Evolutionary conservation across 352 stramenopile genomes (phyloP), one percentile per base, ranked within the genome.

Genomic region (Phytophthora podocarpi): DNA sequence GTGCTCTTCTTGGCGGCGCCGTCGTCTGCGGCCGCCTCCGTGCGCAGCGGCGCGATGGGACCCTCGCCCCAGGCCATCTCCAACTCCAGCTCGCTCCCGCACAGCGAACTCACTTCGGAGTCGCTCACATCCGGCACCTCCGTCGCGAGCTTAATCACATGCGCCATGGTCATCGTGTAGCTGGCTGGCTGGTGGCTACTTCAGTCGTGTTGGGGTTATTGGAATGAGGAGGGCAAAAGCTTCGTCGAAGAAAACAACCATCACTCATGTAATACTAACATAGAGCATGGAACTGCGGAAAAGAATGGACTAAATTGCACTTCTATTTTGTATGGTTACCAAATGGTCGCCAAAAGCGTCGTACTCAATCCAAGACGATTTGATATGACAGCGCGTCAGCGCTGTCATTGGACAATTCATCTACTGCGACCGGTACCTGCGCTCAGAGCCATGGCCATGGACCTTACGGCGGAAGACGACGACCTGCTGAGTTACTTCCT

Each of bases 401-500:
- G 15, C 11, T 46, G 28, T 49, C 48, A 66, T 76, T 82, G 63
- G 64, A 24, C 59, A 50, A 66, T 70, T 61, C n/a, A 28, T 9
- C 34, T 36, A 20, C 50, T 36, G 9, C 24, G 28, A 32, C 36
- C 26, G 13, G 31, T 16, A 11, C n/a, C n/a, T n/a, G n/a, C n/a
- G n/a, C n/a, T n/a, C n/a, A n/a, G 26, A 49, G 8, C 13, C 24
- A 32, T 41, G 43, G 72, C 60, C 6, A 93, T 93, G 80, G 83
- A 96, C 50, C 79, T 96, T 36, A 88, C 82, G 51, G 78, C 82
- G 6, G 87, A 96, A 70, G 87, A 96, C 49, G 87, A 96, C 58
- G 85, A 96, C 53, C 66, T 96, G 43, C 72, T 96, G 23, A 93
- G 83, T 71, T 96, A 93, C 72, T 96, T 94, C 62, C 72, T 94